These are phyloP conservation scores for Mycosphaerelloides madeirae DNA, from an alignment of 2,329 filamentous ascomycete genomes.

Conservation along the genomic window DNA sequence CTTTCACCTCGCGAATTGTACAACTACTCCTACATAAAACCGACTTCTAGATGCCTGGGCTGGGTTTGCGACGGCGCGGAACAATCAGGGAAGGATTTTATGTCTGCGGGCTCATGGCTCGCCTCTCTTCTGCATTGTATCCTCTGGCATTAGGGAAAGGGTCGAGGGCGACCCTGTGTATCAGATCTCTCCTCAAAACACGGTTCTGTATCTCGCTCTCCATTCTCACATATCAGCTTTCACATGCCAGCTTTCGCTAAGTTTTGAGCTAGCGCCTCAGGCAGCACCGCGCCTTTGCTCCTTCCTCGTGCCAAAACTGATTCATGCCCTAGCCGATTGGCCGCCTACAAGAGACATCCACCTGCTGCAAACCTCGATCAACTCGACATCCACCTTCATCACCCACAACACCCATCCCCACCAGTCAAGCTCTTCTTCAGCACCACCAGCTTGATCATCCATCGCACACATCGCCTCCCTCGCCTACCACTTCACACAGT, in stretches of 20 bases:
- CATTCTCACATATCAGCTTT: background rate
- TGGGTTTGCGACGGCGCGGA: conserved; percentile 10
- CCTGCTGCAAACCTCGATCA: no score
- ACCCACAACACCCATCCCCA: no score
- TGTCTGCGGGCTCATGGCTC: background rate
- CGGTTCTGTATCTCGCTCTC: background rate
- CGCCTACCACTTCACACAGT: no score
- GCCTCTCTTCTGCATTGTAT: conserved; percentile 4
- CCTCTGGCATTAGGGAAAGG: conserved; percentile 8
- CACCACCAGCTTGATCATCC: no score
- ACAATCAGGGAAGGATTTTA: conserved; percentile 1
- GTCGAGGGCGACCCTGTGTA: conserved; percentile 7
- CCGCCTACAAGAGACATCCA: no score
- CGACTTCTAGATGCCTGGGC: conserved; percentile 7
- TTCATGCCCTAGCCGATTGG: no score
- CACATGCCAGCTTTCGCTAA: background rate
- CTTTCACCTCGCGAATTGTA: conserved; percentile 6
- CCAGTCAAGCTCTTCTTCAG: no score
- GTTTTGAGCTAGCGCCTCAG: background rate
- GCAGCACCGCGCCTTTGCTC: background rate
- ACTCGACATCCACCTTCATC: no score
- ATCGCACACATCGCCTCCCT: no score
- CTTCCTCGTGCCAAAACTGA: background rate
- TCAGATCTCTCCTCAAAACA: conserved; percentile 9
- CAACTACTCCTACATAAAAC: conserved; percentile 8